Evolutionary conservation across 208 protist genomes (phyloP).

Genomic region (Lotmaria passim): DNA sequence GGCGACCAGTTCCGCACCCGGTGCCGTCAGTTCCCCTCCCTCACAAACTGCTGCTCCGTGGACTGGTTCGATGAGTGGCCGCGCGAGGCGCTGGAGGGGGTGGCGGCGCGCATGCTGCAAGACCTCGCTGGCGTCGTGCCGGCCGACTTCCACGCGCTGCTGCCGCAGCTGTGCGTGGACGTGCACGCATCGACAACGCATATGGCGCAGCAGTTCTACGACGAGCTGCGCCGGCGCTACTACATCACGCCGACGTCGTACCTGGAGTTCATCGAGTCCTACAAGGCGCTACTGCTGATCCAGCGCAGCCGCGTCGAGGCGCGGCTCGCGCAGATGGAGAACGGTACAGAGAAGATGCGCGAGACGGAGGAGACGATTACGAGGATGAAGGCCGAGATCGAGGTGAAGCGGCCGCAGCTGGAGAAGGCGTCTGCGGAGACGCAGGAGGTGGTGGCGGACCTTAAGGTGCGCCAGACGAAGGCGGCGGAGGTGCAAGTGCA

Average conservation of each 20-base stretch:
- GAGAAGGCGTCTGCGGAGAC: constrained; percentile 91
- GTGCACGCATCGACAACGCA: constrained; percentile 82
- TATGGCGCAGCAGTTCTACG: constrained; percentile 85
- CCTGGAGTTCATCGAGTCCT: constrained; percentile 96
- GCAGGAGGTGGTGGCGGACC: constrained; percentile 88
- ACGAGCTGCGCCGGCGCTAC: constrained; percentile 93
- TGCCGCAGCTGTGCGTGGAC: constrained; percentile 88
- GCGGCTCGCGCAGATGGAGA: constrained; percentile 90
- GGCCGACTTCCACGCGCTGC: constrained; percentile 54
- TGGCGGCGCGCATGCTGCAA: constrained; percentile 85
- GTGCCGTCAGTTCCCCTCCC: constrained; percentile 96
- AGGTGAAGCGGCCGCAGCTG: constrained; percentile 89
- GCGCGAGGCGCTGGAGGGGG: constrained; percentile 90
- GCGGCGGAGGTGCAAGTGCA: constrained; percentile 89
- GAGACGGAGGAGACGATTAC: constrained; percentile 94
- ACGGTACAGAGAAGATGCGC: constrained; percentile 92
- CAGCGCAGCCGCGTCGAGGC: constrained; percentile 79
- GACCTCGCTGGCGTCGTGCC: constrained; percentile 50
- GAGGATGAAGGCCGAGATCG: constrained; percentile 92
- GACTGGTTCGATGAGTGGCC: constrained; percentile 99
- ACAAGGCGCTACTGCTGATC: constrained; percentile 86
- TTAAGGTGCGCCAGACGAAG: constrained; percentile 86
- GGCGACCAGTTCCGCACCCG: constrained; percentile 95
- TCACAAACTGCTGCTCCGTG: constrained; percentile 98
- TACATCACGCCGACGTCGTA: constrained; percentile 96